Evolutionary conservation across 805 yeast genomes (phyloP), one percentile per base, ranked within the genome.

Genomic region (Saccharomycopsis oosterbeekiorum): DNA sequence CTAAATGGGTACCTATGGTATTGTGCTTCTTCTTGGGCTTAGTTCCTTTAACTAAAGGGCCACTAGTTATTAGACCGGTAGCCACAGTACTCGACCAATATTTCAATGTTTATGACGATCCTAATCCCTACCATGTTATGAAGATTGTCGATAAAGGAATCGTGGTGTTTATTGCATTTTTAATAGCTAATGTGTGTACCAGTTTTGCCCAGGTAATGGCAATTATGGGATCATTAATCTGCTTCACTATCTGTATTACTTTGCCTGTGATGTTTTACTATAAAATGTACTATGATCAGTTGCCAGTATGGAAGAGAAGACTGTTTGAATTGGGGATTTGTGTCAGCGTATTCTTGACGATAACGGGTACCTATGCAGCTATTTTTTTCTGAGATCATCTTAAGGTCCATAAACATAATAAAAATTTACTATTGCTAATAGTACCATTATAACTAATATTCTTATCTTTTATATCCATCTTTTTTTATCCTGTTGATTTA

Each of bases 171-270:
- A 34, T 56, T 12, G 65, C 65, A 11, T 59, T 64, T 29, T 4
- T 62, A 12, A 64, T 64, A 19, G 63, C 66, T 8, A 62, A 57
- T 24, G 19, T 83, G 26, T 78, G 88, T 68, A 86, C 89, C 0
- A 83, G 85, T 64, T 89, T 88, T 70, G 96, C 89, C 62, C 79
- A 78, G 62, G 80, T 89, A 59, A 84, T 89, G 77, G 85, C 92
- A 1, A 78, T 89, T 56, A 70, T 88, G 65, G 96, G 96, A 1
- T 77, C 88, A 36, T 79, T 87, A 1, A 81, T 89, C 62, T 88
- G 94, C 66, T 84, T 86, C 68, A 78, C 86, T 2, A 82, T 88
- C 51, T 88, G 96, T 70, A 75, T 88, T 59, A 81, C 87, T 1
- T 78, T 84, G 42, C 96, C 96, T 1, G 71, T 86, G 12, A 68